Evolutionary conservation across 768 basidiomycete genomes (phyloP), one percentile per base, ranked within the genome.

Genomic region (Suillus paluster): DNA sequence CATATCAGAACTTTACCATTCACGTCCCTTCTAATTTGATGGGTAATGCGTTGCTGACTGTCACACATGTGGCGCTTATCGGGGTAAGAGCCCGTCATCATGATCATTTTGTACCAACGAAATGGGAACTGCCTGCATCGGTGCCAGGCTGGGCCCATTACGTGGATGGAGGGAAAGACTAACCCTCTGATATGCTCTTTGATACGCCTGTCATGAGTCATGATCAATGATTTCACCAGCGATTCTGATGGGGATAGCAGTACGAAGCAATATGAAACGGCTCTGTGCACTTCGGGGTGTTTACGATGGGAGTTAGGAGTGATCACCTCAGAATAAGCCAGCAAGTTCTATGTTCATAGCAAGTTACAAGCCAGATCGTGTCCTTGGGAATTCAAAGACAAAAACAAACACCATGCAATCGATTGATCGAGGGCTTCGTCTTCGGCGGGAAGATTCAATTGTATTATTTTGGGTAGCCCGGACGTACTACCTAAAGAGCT

Each of bases 51-150:
- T 21, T 48, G 12, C 0, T 71, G 23, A 41, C 0, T 1, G 15
- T 64, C 5, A 63, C 45, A 19, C 59, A 45, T 42, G 33, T 62
- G 23, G 59, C 39, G 36, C 10, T 60, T 5, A 0, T 3, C 1
- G 57, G 54, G n/a, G 71, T 71, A 41, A 15, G 46, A 48, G 46
- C 25, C 10, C 9, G 25, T 30, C 17, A 49, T 27, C 17, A 10
- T n/a, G 10, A 2, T 49, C 27, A 19, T 30, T 25, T n/a, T n/a
- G n/a, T 27, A 1, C 17, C 19, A 5, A 30, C 15, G 4, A 50
- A n/a, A n/a, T 30, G 6, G 2, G n/a, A 4, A 27, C 27, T 50
- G 19, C 11, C 19, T 50, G 19, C 19, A 30, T 50, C 3, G 27
- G 5, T 50, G 19, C 27, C 10, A 50, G 11, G 19, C 19, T 3